Base-by-base conservation (phyloP, 768 basidiomycete genomes). In the Tricholoma furcatifolium region DNA sequence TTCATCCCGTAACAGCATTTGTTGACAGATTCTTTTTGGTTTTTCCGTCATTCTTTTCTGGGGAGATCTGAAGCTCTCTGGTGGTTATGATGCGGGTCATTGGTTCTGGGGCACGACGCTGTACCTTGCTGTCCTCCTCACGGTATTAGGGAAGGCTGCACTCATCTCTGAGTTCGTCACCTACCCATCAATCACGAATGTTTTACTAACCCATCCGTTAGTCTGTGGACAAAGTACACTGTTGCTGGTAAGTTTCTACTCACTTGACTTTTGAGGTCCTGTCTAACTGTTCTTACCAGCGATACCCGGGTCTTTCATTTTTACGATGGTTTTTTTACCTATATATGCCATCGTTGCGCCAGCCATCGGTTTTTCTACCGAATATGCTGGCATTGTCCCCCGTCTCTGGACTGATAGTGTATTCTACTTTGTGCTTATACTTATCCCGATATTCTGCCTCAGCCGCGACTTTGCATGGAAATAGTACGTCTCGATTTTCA, bases 141-240 rank as follows among this genome's bases (percentile, higher is more conserved):
- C 96, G 1, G 96, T 98, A 3, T 83, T 99, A 7, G 97, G 95
- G 39, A 98, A 99, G 70, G 97, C 97, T 14, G 96, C 96, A 0
- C 70, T 99, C 54, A 88, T 98, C 40, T 98, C 97, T 4, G 96
- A 99, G 97, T 98, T 67, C 64, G 94, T 45, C 7, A n/a, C 38
- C 32, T 31, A 12, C 7, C 46, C 18, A 18, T 46, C 42, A 18
- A 18, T 4, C 43, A 24, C 44, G 23, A 39, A 35, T 46, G 17
- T 32, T 31, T 42, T 24, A 32, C 36, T 58, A 7, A 53, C 30
- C 39, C 21, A 18, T 47, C 43, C 45, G 50, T 53, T 11, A 99
- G 96, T 62, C 71, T 99, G n/a, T 99, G 97, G 97, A 99, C 97
- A 0, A 98, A 98, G 67, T 99, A 98, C 64, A 98, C 96, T 11